These are phyloP conservation scores for Candida verbasci DNA, from an alignment of 805 yeast species.

Conservation along the genomic window DNA sequence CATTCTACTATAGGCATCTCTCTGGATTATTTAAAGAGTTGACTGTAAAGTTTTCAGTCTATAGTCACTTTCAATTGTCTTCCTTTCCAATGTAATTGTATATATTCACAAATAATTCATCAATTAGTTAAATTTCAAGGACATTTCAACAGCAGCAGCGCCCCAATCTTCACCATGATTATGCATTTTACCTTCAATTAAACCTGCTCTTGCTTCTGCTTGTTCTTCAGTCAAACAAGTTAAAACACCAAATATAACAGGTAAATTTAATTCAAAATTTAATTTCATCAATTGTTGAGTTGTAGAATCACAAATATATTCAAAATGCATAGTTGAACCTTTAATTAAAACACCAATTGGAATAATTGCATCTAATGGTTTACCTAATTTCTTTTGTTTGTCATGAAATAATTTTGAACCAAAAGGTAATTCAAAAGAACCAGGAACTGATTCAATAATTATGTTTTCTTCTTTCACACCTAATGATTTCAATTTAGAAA, in stretches of 20 bases:
- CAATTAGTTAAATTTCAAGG: constrained; percentile 26
- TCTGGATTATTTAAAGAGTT: too few relatives aligned
- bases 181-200: constrained; percentile 70
- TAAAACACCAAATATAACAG: constrained; percentile 89
- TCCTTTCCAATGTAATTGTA: background rate
- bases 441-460: constrained; percentile 83
- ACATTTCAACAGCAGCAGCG: constrained; percentile 97
- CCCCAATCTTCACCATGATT: constrained; percentile 99
- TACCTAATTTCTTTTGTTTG: constrained; percentile 36
- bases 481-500: constrained; percentile 49
- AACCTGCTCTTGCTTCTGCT: constrained; percentile 89
- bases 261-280: constrained; percentile 64
- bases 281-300: constrained; percentile 80
- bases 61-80: too few relatives aligned
- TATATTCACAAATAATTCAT: background rate
- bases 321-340: constrained; percentile 98
- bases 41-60: too few relatives aligned
- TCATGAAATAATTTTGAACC: constrained; percentile 58
- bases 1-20: too few relatives aligned
- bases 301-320: constrained; percentile 89
- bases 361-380: constrained; percentile 75
- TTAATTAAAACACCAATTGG: constrained; percentile 94
- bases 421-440: constrained; percentile 89
- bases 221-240: constrained; percentile 94
- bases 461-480: constrained; percentile 80